Percentiles rank a stretch among this genome's conserved stretches.
phyloP scores from a whole-genome alignment of 2,329 filamentous ascomycete species.

The Pseudocercospora vitis region DNA sequence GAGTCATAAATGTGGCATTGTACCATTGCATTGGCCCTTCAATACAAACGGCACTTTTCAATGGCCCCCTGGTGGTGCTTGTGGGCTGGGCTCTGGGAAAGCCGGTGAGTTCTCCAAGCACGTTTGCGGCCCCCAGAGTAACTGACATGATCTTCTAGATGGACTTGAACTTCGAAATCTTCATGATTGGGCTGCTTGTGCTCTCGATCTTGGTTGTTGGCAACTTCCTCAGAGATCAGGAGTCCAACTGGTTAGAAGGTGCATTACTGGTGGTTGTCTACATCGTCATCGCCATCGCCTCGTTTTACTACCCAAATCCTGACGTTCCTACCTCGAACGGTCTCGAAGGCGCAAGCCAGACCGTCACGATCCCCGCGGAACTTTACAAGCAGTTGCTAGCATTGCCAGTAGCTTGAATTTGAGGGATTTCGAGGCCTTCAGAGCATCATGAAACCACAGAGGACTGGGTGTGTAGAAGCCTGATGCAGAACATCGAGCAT shows the following conservation, averaged over 20 bases:
- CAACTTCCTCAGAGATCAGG: constrained; percentile 81
- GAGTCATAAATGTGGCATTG: constrained; percentile 73
- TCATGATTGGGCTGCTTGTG: constrained; percentile 78
- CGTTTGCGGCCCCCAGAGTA: too few species aligned
- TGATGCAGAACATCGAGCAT: too few species aligned
- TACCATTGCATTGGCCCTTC: constrained; percentile 83
- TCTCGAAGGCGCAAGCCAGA: constrained; percentile 15
- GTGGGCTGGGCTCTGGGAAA: constrained; percentile 72
- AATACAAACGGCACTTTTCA: constrained; percentile 85
- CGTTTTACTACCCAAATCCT: constrained; percentile 63
- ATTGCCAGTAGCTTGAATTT: constrained; percentile 6
- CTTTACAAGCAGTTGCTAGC: constrained; percentile 25
- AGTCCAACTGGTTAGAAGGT: constrained; percentile 88
- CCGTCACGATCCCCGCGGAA: constrained; percentile 21
- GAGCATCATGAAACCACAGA: background rate
- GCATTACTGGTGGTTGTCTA: constrained; percentile 71
- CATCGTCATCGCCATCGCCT: constrained; percentile 61
- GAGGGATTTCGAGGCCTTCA: background rate
- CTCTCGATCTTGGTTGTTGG: constrained; percentile 68
- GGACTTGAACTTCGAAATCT: constrained; percentile 83
- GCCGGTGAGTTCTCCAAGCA: constrained; percentile 25
- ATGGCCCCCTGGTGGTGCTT: constrained; percentile 77
- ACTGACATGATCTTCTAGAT: constrained; percentile 45
- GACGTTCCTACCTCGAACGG: constrained; percentile 26
- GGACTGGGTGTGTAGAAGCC: too few species aligned